phyloP scores from a whole-genome alignment of 164 flowering plant genomes.

The Santalum album region DNA sequence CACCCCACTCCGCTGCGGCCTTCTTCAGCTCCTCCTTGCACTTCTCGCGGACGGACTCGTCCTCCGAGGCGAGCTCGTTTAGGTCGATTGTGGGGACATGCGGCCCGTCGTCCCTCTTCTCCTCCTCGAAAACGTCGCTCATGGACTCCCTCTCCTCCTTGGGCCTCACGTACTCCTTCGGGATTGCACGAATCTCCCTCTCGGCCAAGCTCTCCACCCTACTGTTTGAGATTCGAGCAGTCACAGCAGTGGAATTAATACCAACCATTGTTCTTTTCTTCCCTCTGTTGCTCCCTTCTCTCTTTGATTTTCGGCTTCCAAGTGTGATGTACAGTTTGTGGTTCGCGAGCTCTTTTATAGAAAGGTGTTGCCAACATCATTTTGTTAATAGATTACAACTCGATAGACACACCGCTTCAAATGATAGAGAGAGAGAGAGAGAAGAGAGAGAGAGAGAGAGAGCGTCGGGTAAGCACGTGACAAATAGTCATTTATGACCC shows the following conservation, averaged over 20 bases:
- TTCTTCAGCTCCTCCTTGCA: conserved; percentile 44
- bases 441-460: no score
- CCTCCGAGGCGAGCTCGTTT: conserved; percentile 36
- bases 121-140: conserved; percentile 61
- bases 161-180: conserved; percentile 66
- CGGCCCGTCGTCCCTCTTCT: conserved; percentile 52
- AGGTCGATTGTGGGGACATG: conserved; percentile 71
- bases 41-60: conserved; percentile 26
- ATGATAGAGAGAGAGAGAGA: no score
- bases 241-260: conserved; percentile 3
- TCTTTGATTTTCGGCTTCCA: no score
- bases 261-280: conserved; percentile 16
- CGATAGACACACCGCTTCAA: no score
- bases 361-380: no score
- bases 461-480: no score
- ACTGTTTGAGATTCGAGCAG: neutral
- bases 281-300: neutral
- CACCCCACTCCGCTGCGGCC: conserved; percentile 81
- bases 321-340: no score
- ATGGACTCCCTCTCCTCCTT: conserved; percentile 59
- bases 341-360: no score
- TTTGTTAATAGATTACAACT: no score
- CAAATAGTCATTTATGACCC: no score
- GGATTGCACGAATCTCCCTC: conserved; percentile 61
- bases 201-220: conserved; percentile 72